Base-by-base conservation (phyloP, 2,329 filamentous ascomycete genomes). In the Daldinia sp. region DNA sequence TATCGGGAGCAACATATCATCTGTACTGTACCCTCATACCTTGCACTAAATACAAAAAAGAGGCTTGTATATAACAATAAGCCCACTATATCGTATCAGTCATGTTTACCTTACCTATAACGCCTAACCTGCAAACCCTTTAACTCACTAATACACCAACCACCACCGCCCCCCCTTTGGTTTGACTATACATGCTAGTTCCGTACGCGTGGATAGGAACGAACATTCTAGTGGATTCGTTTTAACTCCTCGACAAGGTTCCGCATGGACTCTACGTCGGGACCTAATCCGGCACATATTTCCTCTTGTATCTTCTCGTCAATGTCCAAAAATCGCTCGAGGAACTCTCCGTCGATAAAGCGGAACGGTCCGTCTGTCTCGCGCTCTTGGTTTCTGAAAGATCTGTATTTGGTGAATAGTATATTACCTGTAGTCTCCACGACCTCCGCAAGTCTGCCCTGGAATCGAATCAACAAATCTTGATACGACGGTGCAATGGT, bases 281-380 rank as follows among this genome's bases (percentile, higher is more conserved):
- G 88, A 56, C 81, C 90, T 67, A 83, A 82, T 49, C 80, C 87
- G 75, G 81, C 75, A 59, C 80, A 87, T 50, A 85, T 80, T 56
- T 78, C 75, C 68, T 78, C 80, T 77, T 89, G 87, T 37, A 78
- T 78, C 34, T 81, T 80, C 57, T 89, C 87, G 45, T 85, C 82
- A 66, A 91, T 80, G 66, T 93, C 89, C 68, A 98, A 77, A 73
- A 97, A 97, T 52, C 87, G 79, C 78, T 98, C 94, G 10, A 99
- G 83, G 71, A 98, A 81, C 75, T 97, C 94, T 61, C 94, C 95
- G 72, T 99, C 95, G 10, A 99, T 86, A 71, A 98, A 98, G 1
- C 94, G 85, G 72, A 87, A 91, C 0, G 95, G 94, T 35, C 90
- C 92, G 0, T 91, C 88, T 0, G 87, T 85, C 61, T 91, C 86